Evolutionary conservation across 306 rosid species (phyloP), one percentile per base, ranked within the genome.

Genomic region (Argentina anserina): DNA sequence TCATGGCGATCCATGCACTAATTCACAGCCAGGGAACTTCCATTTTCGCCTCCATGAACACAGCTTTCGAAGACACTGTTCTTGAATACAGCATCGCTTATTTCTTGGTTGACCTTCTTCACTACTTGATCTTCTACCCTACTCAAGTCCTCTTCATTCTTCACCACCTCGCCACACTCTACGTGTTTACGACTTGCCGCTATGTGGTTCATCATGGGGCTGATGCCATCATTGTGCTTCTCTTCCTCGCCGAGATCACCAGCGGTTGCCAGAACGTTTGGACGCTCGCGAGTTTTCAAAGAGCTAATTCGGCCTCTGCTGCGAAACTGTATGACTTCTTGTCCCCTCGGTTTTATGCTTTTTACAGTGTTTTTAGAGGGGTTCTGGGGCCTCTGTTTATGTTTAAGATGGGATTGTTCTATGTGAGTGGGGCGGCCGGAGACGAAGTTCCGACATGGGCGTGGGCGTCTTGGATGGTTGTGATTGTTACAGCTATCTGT

Each of bases 401-500:
- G 79, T 49, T 45, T 6, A 83, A 75, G 68, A 76, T 86, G 83
- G 82, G 84, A 52, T 20, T 14, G 59, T 86, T 81, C 62, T 81
- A 39, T 63, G 39, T 3, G 13, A 53, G 75, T 37, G 85, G 86
- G 3, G 77, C 26, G 33, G 90, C 69, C 4, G 80, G 49, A 46
- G 40, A 43, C 20, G n/a, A 34, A 52, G 80, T 84, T 70, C 84
- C 86, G 1, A 64, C 3, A 23, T 86, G 90, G 88, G 90, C 83
- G 9, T 81, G 90, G 90, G 21, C 64, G 70, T 86, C 90, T 39
- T 84, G 90, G 88, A 81, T 84, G 83, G 39, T 67, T 71, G 88
- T 86, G 43, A 84, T 84, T 31, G 81, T 55, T 2, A 12, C 23
- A 34, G 88, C 84, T 5, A 72, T 81, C 23, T 66, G 74, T 3